These are phyloP conservation scores for Dipteronia sinensis DNA, from an alignment of 345 rosid genomes.

Conservation along the genomic window DNA sequence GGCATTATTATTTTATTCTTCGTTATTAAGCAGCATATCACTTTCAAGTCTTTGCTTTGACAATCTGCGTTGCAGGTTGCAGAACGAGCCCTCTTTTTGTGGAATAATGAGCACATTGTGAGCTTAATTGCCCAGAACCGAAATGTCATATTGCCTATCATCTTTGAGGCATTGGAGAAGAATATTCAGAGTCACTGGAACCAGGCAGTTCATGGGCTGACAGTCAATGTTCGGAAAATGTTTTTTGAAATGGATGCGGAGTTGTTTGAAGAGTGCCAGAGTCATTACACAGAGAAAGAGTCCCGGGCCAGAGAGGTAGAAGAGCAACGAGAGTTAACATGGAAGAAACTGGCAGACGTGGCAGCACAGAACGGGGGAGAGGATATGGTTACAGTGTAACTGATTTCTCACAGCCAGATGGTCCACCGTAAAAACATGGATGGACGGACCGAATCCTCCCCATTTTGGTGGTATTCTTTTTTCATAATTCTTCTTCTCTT, in stretches of 20 bases:
- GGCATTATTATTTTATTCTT: not conserved
- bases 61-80: conserved; percentile 64
- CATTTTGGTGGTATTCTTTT: conserved; percentile 48
- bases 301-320: conserved; percentile 56
- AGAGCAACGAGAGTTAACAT: conserved; percentile 65
- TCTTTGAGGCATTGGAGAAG: conserved; percentile 76
- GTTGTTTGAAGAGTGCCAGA: conserved; percentile 77
- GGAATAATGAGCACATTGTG: conserved; percentile 92
- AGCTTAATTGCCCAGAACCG: conserved; percentile 75
- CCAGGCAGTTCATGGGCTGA: conserved; percentile 84
- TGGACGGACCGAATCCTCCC: conserved; percentile 20
- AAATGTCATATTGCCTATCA: conserved; percentile 63
- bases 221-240: conserved; percentile 73
- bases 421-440: conserved; percentile 10
- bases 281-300: conserved; percentile 63
- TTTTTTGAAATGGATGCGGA: conserved; percentile 84
- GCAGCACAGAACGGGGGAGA: conserved; percentile 59
- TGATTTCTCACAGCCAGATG: conserved; percentile 10
- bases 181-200: conserved; percentile 81
- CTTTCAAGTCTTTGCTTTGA: conserved; percentile 17
- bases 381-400: conserved; percentile 52
- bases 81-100: conserved; percentile 83
- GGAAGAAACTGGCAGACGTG: conserved; percentile 79
- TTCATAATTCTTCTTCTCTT: not conserved
- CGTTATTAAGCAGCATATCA: not conserved